Evolutionary conservation across 371 early-diverging fungal genomes (phyloP).

Genomic region (Fennellomyces sp.): DNA sequence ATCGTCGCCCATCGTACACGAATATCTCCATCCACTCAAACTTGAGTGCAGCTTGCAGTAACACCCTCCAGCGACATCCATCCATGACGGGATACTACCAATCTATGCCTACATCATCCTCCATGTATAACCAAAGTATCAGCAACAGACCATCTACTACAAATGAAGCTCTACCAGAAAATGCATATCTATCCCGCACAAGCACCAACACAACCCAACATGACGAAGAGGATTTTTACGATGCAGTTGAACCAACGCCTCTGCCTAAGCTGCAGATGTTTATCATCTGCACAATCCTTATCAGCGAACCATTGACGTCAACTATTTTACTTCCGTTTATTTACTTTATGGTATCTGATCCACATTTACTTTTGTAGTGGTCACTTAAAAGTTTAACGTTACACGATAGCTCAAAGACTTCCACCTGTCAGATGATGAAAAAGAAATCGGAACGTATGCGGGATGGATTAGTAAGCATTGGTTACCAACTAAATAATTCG

Average conservation of each 20-base stretch:
- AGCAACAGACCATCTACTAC: background rate
- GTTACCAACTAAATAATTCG: background rate
- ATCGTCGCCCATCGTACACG: conserved; percentile 5
- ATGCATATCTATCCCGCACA: conserved; percentile 6
- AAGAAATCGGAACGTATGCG: conserved; percentile 69
- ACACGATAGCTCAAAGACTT: conserved; percentile 62
- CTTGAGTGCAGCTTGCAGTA: background rate
- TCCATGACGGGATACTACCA: conserved; percentile 2
- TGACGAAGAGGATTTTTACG: background rate
- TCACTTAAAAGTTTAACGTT: background rate
- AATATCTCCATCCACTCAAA: conserved; percentile 9
- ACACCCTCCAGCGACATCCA: background rate
- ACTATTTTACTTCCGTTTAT: conserved; percentile 73
- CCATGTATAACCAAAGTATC: background rate
- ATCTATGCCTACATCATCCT: background rate
- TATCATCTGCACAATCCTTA: conserved; percentile 61
- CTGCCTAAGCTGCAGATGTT: conserved; percentile 57
- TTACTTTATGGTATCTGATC: conserved; percentile 54
- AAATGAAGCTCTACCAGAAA: background rate
- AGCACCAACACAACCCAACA: conserved; percentile 5
- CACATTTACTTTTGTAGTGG: background rate
- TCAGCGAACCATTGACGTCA: conserved; percentile 68
- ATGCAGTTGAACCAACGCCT: conserved; percentile 30
- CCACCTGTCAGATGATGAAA: conserved; percentile 59
- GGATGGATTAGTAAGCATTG: conserved; percentile 57